Evolutionary conservation across 1,284 basidiomycete species (phyloP), one percentile per base, ranked within the genome.

Genomic region (Apiotrichum sp.): DNA sequence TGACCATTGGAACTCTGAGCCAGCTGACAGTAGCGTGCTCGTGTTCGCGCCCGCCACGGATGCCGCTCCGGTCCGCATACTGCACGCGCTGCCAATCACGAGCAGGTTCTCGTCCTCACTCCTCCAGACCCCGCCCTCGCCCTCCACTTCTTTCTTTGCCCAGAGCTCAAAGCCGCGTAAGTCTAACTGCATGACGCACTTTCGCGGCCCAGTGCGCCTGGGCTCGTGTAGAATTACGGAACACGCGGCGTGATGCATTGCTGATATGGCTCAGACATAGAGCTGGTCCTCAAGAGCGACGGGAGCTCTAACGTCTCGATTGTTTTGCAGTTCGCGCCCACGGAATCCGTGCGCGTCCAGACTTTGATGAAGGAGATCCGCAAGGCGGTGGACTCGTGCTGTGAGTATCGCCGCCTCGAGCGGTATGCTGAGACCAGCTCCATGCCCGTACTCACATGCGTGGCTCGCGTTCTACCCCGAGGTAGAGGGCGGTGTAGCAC

Each of bases 261-360:
- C 22, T 22, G 22, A 22, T 22, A 22, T 22, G 22, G 22, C 22
- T 22, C 55, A 61, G 59, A 50, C 32, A 59, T 62, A 7, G 61
- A 55, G 47, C 36, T 62, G 14, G 45, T 56, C 3, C 43, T 62
- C 13, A 55, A 9, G 11, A 55, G 51, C n/a, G 85, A 87, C 52
- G 86, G 83, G 43, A 82, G 87, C 16, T 11, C n/a, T 3, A 42
- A 5, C 4, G 84, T 85, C 48, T 83, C 83, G 59, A 83, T 84
- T 6, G 89, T 87, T 67, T 76, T 93, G 4, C 87, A 89, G 4
- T 86, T 87, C 42, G 84, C 83, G 13, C 87, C 69, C 0, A 57
- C 40, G 9, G 64, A 68, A 14, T 59, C 65, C 6, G 59, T 57
- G 0, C 53, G 62, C 13, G 69, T 71, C 0, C 67, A 72, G 36